Base-by-base conservation (phyloP, 2,329 filamentous ascomycete species). In the Colletotrichum filicis region DNA sequence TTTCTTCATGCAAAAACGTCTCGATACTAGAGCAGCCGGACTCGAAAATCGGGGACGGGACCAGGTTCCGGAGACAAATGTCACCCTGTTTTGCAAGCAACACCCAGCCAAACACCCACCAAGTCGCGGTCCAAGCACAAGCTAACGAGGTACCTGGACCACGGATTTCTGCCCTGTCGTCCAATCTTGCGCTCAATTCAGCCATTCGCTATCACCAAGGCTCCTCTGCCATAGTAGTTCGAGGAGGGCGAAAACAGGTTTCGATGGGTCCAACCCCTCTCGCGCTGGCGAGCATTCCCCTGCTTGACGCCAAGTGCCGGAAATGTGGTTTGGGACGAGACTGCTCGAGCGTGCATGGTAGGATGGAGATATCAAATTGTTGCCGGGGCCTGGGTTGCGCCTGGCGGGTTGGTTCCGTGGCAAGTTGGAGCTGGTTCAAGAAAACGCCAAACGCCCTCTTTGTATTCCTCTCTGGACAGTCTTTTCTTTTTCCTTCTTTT, bases 91-190 rank as follows among this genome's bases (percentile, higher is more conserved):
- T 71, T 24, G 64, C 64, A 68, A 71, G 64, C 68, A 37, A 26
- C 58, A 56, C 64, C 64, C 28, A 57, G 68, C 57, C 30, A 28
- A 28, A 37, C 49, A 46, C 35, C 26, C 12, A 42, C 52, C 64
- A 53, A 14, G 32, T 19, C 35, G 68, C 57, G 56, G 67, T 70
- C 60, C 66, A 55, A 73, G 70, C 70, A 64, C 70, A 60, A 73
- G 37, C 53, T 63, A 42, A n/a, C n/a, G 16, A 28, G 11, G 65
- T 16, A 26, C 46, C 12, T 37, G 14, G 58, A 46, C 49, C n/a
- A 46, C 24, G 28, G 55, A 42, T 30, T n/a, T 42, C n/a, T 61
- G 32, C 35, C 46, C 35, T 65, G 70, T 53, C 66, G 61, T 73
- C 70, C 56, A 66, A 57, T 65, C 59, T 55, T 42, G 35, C 26